These are phyloP conservation scores for Clavariopsis aquatica DNA, from an alignment of 495 filamentous ascomycete genomes.

Conservation along the genomic window DNA sequence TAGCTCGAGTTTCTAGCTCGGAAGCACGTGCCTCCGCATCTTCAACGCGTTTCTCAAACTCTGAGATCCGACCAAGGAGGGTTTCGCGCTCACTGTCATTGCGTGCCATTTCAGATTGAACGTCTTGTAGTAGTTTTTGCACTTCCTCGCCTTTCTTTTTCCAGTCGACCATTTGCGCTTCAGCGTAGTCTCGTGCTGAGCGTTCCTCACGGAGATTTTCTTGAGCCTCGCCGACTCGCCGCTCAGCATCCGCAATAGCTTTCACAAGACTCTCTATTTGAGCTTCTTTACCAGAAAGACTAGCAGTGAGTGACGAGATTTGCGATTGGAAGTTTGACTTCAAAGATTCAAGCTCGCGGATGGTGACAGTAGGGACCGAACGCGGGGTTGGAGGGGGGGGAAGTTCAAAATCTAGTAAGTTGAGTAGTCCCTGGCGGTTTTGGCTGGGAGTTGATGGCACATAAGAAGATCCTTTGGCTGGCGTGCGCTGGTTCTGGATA, in stretches of 20 bases:
- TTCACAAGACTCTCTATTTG: constrained; percentile 81
- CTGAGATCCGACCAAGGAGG: constrained; percentile 67
- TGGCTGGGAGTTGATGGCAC: constrained; percentile 52
- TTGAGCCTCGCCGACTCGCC: constrained; percentile 81
- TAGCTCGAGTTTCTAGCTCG: constrained; percentile 46
- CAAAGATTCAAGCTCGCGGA: constrained; percentile 85
- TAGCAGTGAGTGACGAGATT: constrained; percentile 85
- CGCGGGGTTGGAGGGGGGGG: constrained; percentile 86
- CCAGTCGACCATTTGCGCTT: constrained; percentile 80
- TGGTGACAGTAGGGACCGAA: constrained; percentile 85
- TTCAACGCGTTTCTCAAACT: constrained; percentile 70
- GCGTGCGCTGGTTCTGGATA: constrained; percentile 49
- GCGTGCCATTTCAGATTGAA: constrained; percentile 77
- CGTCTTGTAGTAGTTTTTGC: constrained; percentile 72
- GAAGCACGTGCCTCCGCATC: constrained; percentile 55
- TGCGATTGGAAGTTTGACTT: constrained; percentile 88
- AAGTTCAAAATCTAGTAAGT: constrained; percentile 90
- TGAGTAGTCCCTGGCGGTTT: constrained; percentile 49
- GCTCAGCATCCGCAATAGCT: constrained; percentile 84
- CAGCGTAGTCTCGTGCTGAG: constrained; percentile 64
- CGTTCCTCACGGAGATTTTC: constrained; percentile 77
- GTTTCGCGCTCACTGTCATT: constrained; percentile 75
- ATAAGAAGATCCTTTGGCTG: constrained; percentile 39
- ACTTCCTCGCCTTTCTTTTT: constrained; percentile 81
- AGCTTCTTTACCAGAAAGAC: constrained; percentile 85